phyloP scores from a whole-genome alignment of 1,284 basidiomycete genomes.

The Ceratobasidium sp. region DNA sequence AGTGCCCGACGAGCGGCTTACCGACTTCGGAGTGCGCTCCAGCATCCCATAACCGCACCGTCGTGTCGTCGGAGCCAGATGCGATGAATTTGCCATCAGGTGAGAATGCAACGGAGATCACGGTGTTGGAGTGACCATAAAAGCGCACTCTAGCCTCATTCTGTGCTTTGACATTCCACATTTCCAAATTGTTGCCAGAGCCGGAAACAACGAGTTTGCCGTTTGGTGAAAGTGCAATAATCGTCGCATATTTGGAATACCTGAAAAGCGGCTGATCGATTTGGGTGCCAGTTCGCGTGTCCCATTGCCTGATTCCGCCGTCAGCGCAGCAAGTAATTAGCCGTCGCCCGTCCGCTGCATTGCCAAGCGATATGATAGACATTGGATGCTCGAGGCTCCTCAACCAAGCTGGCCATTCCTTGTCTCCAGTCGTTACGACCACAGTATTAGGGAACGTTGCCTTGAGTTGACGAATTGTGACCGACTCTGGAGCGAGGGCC shows the following conservation, averaged over 20 bases:
- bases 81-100: background rate
- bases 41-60: constrained; percentile 9
- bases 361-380: background rate
- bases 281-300: background rate
- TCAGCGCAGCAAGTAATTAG: background rate
- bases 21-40: no score
- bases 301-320: background rate
- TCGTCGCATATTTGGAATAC: background rate
- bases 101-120: constrained; percentile 21
- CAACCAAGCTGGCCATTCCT: constrained; percentile 7
- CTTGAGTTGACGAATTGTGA: background rate
- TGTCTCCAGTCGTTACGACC: background rate
- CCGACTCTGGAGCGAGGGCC: constrained; percentile 4
- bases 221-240: constrained; percentile 29
- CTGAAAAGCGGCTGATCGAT: background rate
- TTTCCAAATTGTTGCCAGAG: constrained; percentile 19
- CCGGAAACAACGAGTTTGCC: constrained; percentile 26
- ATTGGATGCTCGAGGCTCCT: background rate
- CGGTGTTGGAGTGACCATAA: background rate
- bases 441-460: background rate
- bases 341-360: background rate
- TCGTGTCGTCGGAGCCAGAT: constrained; percentile 16
- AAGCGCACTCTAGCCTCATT: background rate
- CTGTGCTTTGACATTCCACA: constrained; percentile 6
- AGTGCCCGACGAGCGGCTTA: background rate